Evolutionary conservation across 2,329 filamentous ascomycete species (phyloP).

Genomic region (Epichloe brachyelytri): DNA sequence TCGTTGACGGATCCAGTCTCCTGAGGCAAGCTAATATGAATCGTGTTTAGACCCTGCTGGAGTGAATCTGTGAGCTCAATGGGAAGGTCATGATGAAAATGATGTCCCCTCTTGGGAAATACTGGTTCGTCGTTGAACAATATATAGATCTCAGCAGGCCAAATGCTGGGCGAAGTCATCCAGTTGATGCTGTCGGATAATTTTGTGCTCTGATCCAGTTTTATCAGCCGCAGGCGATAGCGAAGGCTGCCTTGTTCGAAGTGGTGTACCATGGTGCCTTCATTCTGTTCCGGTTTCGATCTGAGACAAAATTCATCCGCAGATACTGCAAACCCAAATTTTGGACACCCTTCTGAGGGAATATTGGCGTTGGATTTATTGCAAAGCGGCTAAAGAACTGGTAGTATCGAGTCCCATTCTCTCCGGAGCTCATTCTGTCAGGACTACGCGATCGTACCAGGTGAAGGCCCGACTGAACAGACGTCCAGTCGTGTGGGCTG

Average conservation of each 20-base stretch:
- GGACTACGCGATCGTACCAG: constrained; percentile 36
- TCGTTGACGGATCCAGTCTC: constrained; percentile 14
- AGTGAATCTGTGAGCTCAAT: constrained; percentile 58
- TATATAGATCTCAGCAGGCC: constrained; percentile 60
- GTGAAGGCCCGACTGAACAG: constrained; percentile 32
- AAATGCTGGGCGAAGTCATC: constrained; percentile 49
- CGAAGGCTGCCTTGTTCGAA: constrained; percentile 29
- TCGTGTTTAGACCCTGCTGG: constrained; percentile 43
- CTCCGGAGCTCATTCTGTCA: constrained; percentile 21
- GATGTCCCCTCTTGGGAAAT: constrained; percentile 49
- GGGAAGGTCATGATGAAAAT: constrained; percentile 64
- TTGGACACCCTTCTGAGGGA: constrained; percentile 24
- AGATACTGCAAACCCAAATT: constrained; percentile 34
- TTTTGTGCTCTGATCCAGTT: constrained; percentile 22
- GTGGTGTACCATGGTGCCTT: neutral
- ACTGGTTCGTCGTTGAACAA: constrained; percentile 50
- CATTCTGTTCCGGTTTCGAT: constrained; percentile 18
- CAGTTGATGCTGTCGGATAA: constrained; percentile 32
- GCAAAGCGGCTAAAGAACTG: constrained; percentile 42
- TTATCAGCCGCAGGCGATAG: constrained; percentile 58
- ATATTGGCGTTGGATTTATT: constrained; percentile 29
- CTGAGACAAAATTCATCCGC: constrained; percentile 17
- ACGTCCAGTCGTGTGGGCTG: constrained; percentile 26
- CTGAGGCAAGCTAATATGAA: constrained; percentile 37
- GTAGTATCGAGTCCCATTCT: constrained; percentile 31